Conservation (phyloP, 345 rosid species). For the Salix purpurea region DNA sequence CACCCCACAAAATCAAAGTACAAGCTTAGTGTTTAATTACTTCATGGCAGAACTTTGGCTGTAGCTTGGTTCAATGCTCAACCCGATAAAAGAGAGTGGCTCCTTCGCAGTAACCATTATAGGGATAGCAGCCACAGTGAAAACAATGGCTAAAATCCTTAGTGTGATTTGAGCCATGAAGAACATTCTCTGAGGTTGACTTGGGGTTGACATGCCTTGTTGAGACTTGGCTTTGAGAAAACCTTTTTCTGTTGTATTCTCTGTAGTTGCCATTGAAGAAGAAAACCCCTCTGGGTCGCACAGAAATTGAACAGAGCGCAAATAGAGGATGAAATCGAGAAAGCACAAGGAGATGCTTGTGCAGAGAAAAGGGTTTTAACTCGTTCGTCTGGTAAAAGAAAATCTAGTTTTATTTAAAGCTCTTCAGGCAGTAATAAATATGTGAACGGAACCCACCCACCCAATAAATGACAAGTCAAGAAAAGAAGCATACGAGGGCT, state of each 20-base stretch:
- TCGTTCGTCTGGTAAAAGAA: too few relatives aligned
- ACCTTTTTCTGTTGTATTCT: background rate
- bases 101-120: conserved; percentile 36
- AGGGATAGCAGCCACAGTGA: conserved; percentile 34
- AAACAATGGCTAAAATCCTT: conserved; percentile 39
- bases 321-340: too few relatives aligned
- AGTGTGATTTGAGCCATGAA: conserved; percentile 33
- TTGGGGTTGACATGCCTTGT: background rate
- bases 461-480: too few relatives aligned
- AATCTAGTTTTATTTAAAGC: too few relatives aligned
- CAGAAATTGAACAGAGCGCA: too few relatives aligned
- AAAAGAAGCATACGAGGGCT: too few relatives aligned
- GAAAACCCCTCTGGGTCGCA: too few relatives aligned
- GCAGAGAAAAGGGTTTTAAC: too few relatives aligned
- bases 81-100: conserved; percentile 20
- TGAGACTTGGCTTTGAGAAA: background rate
- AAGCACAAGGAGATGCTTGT: background rate
- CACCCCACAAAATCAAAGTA: background rate
- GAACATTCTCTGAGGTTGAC: conserved; percentile 6
- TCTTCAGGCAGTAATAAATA: too few relatives aligned
- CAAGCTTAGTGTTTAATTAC: conserved; percentile 13
- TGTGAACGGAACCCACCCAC: too few relatives aligned
- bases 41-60: conserved; percentile 40
- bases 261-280: background rate
- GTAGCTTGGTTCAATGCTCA: conserved; percentile 30